A percentile compares a stretch with the other conserved stretches of the same genome.
These are phyloP conservation scores for Euphrasia confusa DNA, from an alignment of 257 asterid genomes.

Conservation along the genomic window DNA sequence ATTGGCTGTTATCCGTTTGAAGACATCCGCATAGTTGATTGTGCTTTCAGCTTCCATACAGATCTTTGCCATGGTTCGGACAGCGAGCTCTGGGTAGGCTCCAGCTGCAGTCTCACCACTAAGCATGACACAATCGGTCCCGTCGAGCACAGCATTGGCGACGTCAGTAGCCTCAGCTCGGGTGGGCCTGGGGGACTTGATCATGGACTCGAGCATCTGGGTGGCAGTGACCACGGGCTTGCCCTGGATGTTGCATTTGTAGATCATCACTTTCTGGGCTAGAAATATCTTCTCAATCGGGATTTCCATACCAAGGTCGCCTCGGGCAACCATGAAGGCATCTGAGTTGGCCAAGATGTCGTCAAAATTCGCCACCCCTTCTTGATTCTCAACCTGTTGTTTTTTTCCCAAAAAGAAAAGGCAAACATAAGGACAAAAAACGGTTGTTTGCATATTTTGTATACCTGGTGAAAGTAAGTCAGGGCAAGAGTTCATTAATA, in stretches of 20 bases:
- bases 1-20: constrained; percentile 59
- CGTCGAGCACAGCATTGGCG: constrained; percentile 86
- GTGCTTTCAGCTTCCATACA: constrained; percentile 87
- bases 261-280: constrained; percentile 87
- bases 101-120: constrained; percentile 97
- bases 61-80: constrained; percentile 78
- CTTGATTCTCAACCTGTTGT: constrained; percentile 73
- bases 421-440: constrained; percentile 12
- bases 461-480: no score
- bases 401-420: not conserved
- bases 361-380: constrained; percentile 88
- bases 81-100: constrained; percentile 90
- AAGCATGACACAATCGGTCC: constrained; percentile 90
- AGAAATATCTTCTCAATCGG: constrained; percentile 84
- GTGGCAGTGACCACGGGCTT: constrained; percentile 93
- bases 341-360: constrained; percentile 77
- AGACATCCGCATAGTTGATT: constrained; percentile 61
- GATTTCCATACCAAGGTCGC: constrained; percentile 88
- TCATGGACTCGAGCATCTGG: constrained; percentile 92
- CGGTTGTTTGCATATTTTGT: not conserved
- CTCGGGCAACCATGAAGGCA: constrained; percentile 93
- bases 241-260: constrained; percentile 88
- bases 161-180: constrained; percentile 94
- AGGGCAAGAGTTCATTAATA: no score
- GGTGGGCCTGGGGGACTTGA: constrained; percentile 88